phyloP scores from a whole-genome alignment of 2,329 filamentous ascomycete species.

The Colletotrichum australisinense region DNA sequence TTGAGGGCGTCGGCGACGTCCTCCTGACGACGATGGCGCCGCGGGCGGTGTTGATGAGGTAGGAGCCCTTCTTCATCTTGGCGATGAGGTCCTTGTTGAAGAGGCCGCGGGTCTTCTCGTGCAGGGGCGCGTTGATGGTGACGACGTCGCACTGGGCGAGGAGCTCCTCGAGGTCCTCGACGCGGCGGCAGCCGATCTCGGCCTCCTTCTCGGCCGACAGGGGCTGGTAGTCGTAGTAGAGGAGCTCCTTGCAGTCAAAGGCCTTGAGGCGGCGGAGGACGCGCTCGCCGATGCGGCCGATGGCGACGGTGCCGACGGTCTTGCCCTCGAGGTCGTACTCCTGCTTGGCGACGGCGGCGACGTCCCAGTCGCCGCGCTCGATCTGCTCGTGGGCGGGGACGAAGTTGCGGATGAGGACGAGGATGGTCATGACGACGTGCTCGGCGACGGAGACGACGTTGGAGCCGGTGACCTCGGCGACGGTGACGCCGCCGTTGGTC shows the following conservation, averaged over 20 bases:
- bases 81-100: slow-evolving; percentile 99
- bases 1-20: slow-evolving; percentile 95
- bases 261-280: slow-evolving; percentile 95
- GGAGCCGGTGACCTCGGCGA: slow-evolving; percentile 96
- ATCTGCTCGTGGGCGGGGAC: slow-evolving; percentile 97
- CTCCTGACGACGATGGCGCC: slow-evolving; percentile 99
- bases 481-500: slow-evolving; percentile 97
- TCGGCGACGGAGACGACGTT: slow-evolving; percentile 99
- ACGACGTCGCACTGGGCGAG: slow-evolving; percentile 94
- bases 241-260: slow-evolving; percentile 99
- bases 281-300: slow-evolving; percentile 97
- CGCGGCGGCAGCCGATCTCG: slow-evolving; percentile 94
- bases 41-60: slow-evolving; percentile 98
- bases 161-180: slow-evolving; percentile 92
- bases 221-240: slow-evolving; percentile 99
- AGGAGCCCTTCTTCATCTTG: slow-evolving; percentile 99
- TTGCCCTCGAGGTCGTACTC: slow-evolving; percentile 98
- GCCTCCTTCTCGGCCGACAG: slow-evolving; percentile 86
- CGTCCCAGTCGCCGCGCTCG: slow-evolving; percentile 89
- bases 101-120: slow-evolving; percentile 95
- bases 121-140: slow-evolving; percentile 99
- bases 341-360: slow-evolving; percentile 96
- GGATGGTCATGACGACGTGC: slow-evolving; percentile 99
- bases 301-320: slow-evolving; percentile 96
- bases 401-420: slow-evolving; percentile 96